These are phyloP conservation scores for Claviceps quebecensis DNA, from an alignment of 2,329 filamentous ascomycete genomes.

Conservation along the genomic window DNA sequence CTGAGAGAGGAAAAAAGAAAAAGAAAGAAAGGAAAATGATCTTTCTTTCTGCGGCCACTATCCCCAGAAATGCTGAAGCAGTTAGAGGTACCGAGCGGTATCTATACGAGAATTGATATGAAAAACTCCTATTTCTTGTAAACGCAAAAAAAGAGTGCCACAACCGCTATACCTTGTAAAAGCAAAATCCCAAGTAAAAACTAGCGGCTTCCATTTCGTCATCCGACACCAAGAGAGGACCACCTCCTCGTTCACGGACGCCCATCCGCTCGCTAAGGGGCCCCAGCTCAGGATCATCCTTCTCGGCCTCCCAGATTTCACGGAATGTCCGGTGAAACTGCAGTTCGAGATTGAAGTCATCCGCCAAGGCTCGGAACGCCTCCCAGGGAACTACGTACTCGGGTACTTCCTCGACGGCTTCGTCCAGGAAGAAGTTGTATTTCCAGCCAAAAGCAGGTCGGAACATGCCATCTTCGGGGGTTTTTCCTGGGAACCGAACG, in stretches of 20 bases:
- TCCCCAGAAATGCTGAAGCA: too few species aligned
- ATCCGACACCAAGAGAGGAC: constrained; percentile 55
- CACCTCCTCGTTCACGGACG: constrained; percentile 58
- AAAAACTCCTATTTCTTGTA: too few species aligned
- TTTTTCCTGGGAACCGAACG: constrained; percentile 73
- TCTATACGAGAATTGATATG: too few species aligned
- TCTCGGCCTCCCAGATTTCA: constrained; percentile 86
- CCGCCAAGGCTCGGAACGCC: constrained; percentile 85
- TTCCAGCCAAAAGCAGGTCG: constrained; percentile 94
- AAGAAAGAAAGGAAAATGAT: not conserved
- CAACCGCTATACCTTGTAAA: constrained; percentile 66
- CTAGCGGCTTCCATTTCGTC: constrained; percentile 87
- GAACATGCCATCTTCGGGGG: constrained; percentile 78
- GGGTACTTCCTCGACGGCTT: constrained; percentile 89
- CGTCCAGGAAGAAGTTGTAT: constrained; percentile 90
- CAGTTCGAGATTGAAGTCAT: constrained; percentile 92
- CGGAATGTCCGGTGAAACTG: constrained; percentile 85
- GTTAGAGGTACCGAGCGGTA: too few species aligned
- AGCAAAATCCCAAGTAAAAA: constrained; percentile 92
- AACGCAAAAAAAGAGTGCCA: too few species aligned
- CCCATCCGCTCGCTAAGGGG: constrained; percentile 91
- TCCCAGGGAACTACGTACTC: constrained; percentile 99
- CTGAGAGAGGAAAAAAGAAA: not conserved
- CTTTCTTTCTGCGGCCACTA: not conserved
- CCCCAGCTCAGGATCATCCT: constrained; percentile 68